Evolutionary conservation across 2,329 filamentous ascomycete genomes (phyloP).

Genomic region (Colletotrichum chrysophilum): DNA sequence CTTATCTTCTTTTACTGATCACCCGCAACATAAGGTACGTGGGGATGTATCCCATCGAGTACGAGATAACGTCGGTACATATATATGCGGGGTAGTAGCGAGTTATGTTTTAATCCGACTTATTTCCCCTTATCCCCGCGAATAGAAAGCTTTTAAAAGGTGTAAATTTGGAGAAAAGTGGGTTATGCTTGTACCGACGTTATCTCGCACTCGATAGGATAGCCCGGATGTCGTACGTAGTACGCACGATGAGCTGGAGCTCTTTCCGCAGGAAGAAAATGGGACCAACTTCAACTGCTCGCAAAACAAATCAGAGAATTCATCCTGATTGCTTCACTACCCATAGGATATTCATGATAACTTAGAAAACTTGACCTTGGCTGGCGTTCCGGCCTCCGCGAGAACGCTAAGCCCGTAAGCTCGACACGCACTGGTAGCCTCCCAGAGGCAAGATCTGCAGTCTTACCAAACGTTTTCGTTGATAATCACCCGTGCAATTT

Average conservation of each 20-base stretch:
- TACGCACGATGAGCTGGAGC: background rate
- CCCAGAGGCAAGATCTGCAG: background rate
- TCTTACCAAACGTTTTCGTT: background rate
- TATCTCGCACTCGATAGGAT: no score
- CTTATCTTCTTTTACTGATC: background rate
- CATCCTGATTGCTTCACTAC: background rate
- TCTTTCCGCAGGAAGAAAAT: background rate
- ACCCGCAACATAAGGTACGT: background rate
- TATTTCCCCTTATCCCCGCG: no score
- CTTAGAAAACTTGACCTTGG: no score
- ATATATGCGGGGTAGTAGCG: no score
- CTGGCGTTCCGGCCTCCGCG: no score
- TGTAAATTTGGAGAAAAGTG: no score
- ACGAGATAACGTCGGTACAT: no score
- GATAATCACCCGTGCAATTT: background rate
- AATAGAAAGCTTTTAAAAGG: no score
- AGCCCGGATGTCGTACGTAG: background rate
- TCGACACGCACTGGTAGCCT: background rate
- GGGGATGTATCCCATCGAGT: no score
- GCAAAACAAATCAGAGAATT: background rate
- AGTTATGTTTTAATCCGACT: no score
- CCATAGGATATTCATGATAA: no score
- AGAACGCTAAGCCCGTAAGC: background rate
- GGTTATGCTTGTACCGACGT: no score
- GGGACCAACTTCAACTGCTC: background rate